Evolutionary conservation across 768 basidiomycete genomes (phyloP), one percentile per base, ranked within the genome.

Genomic region (Lactifluus volemus): DNA sequence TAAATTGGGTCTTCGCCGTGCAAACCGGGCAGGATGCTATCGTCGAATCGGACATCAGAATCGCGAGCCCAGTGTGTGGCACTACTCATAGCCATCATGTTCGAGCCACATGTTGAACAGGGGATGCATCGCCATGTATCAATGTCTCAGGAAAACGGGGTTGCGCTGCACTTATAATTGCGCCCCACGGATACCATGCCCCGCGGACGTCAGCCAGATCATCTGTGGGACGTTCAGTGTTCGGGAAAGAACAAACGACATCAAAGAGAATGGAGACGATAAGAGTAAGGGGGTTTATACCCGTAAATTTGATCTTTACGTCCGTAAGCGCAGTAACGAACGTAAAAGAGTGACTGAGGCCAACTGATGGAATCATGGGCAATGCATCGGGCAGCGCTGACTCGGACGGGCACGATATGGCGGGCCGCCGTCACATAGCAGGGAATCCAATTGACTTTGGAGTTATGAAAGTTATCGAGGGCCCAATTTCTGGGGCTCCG

Each of bases 321-420:
- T 61, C 50, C 25, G 55, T 14, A 29, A 52, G 50, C 44, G 29
- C 42, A 21, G 19, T 38, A 29, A 15, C 17, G 76, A 63, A 71
- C 71, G 58, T 78, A 67, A 74, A 61, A 52, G 5, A 48, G 25
- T 36, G 41, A 49, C 38, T 50, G 60, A 25, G 49, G 60, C 49
- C 51, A 36, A 45, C 49, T 41, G 38, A 57, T 47, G 55, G 55
- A 25, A 57, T 48, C 60, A 50, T 9, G 25, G 54, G 54, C 47
- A 29, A 12, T 49, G 17, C 60, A 55, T 55, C 60, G 30, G 44
- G 34, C 17, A 14, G 30, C n/a, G 21, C 21, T 49, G 42, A 60
- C 45, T 49, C 25, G 25, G 25, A 25, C 2, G 41, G 49, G 4
- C 10, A 42, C 25, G 48, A 25, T 60, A 34, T 12, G 44, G 51